A percentile compares a stretch with the other conserved stretches of the same genome.
Conservation (phyloP, 345 rosid genomes). For the Punica granatum region DNA sequence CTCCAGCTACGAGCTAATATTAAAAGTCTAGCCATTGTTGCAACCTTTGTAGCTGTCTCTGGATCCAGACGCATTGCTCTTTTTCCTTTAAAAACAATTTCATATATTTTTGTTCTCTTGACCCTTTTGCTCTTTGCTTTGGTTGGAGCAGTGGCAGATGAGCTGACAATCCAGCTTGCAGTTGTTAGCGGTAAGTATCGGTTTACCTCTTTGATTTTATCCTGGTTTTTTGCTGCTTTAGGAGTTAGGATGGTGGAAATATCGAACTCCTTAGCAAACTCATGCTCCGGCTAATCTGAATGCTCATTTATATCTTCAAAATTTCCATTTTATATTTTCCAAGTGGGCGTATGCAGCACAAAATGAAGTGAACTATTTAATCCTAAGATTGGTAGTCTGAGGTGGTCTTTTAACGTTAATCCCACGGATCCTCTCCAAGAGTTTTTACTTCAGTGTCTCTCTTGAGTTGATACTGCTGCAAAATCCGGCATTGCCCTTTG, state of each 20-base stretch:
- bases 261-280: background rate
- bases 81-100: background rate
- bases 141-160: constrained; percentile 57
- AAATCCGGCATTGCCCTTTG: background rate
- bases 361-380: background rate
- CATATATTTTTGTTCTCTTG: background rate
- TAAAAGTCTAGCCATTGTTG: background rate
- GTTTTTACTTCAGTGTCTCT: background rate
- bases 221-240: background rate
- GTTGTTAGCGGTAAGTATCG: background rate
- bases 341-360: background rate
- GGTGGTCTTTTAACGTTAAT: background rate
- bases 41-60: background rate
- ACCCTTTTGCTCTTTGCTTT: constrained; percentile 13
- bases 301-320: background rate
- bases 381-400: background rate
- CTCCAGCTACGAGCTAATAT: background rate
- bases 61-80: background rate
- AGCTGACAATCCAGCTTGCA: background rate
- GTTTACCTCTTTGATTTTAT: background rate
- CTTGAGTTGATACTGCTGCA: background rate
- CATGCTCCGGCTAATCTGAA: background rate
- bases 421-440: background rate
- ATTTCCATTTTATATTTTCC: background rate
- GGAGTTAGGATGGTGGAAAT: background rate